Conservation (phyloP, 257 asterid species). For the Handroanthus guayacan region DNA sequence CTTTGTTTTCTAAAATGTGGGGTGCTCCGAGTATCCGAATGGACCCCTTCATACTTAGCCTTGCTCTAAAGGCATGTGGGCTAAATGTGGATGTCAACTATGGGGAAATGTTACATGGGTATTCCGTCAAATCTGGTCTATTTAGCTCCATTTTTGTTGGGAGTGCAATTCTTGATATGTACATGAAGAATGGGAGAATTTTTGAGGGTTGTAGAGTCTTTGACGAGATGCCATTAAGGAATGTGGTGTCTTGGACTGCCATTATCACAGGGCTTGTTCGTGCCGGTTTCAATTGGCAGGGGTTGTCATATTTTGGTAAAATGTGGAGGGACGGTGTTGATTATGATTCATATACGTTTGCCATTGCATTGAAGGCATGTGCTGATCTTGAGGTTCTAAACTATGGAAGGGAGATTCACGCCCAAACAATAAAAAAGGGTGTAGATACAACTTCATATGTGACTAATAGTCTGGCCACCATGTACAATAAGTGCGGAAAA, state of each 20-base stretch:
- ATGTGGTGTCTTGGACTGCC: slow-evolving; percentile 95
- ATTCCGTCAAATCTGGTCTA: slow-evolving; percentile 60
- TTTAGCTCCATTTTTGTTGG: slow-evolving; percentile 82
- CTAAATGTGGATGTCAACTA: slow-evolving; percentile 42
- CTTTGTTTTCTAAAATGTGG: slow-evolving; percentile 71
- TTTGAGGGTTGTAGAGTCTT: slow-evolving; percentile 66
- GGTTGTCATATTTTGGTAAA: slow-evolving; percentile 60
- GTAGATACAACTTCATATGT: slow-evolving; percentile 70
- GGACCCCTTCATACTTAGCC: slow-evolving; percentile 84
- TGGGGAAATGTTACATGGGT: slow-evolving; percentile 72
- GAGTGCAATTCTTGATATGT: slow-evolving; percentile 82
- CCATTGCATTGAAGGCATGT: slow-evolving; percentile 89
- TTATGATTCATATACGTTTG: slow-evolving; percentile 74
- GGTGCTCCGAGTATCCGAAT: slow-evolving; percentile 47
- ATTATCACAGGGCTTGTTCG: slow-evolving; percentile 89
- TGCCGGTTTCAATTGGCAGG: slow-evolving; percentile 60
- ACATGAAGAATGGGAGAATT: slow-evolving; percentile 73
- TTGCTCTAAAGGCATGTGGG: slow-evolving; percentile 84
- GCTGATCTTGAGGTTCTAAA: slow-evolving; percentile 68
- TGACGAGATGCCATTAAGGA: slow-evolving; percentile 81
- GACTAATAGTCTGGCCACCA: slow-evolving; percentile 75
- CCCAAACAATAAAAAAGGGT: slow-evolving; percentile 68
- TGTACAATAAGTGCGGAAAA: slow-evolving; percentile 91
- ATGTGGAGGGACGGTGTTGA: slow-evolving; percentile 79
- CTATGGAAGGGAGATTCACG: slow-evolving; percentile 79